Base-by-base conservation (phyloP, 2,329 filamentous ascomycete genomes). In the Penicillium sp. region DNA sequence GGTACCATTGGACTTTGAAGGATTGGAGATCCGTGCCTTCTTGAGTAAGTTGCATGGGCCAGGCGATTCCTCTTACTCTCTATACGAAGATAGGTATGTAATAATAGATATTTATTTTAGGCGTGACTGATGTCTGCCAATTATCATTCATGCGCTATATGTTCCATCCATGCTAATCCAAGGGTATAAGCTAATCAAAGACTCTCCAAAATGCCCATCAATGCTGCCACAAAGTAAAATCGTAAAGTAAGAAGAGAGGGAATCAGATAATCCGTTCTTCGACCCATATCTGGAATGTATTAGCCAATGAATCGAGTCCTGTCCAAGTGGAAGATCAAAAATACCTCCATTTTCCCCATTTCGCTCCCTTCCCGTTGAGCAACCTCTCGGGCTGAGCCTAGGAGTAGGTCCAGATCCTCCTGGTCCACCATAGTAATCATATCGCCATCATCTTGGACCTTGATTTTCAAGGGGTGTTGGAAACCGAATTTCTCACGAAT, bases 361-460 rank as follows among this genome's bases (percentile, higher is more conserved):
- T 96, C 93, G 61, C 83, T 82, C 67, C 87, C 85, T 71, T 93
- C 89, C 74, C 85, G 90, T 76, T 82, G 85, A 48, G 90, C 92
- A 57, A 80, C 78, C 49, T 84, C 83, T 74, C 86, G 90, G 7
- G 88, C 87, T 47, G 81, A 84, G 73, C 85, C 83, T 53, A 98
- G 82, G 27, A 91, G 87, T 86, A 97, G 90, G 50, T 98, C 93
- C 61, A 97, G 77, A 78, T 99, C 95, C 69, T 99, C 95, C 74
- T 97, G 91, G 74, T 99, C 95, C 29, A 90, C 92, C 85, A 99
- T 89, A 31, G 93, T 97, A 70, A 99, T 96, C 90, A 97, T 93
- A 70, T 98, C 93, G 3, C 89, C 90, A 54, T 88, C 82, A 65
- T 98, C 95, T 80, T 95, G 95, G 76, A 97, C 88, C 82, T 93